These are phyloP conservation scores for Pichia terricola DNA, from an alignment of 1,139 yeast genomes.

Conservation along the genomic window DNA sequence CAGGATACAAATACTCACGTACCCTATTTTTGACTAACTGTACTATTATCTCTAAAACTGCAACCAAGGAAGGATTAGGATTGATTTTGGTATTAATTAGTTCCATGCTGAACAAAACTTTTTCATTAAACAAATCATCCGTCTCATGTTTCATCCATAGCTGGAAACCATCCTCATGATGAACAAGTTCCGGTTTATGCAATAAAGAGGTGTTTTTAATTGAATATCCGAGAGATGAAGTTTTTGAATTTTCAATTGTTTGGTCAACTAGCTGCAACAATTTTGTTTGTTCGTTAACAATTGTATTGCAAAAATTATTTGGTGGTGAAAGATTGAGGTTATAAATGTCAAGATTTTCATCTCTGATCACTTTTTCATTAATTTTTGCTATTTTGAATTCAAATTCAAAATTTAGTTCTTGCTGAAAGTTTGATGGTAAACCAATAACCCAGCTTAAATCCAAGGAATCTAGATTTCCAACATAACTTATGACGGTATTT, in stretches of 20 bases:
- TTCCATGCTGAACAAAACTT: conserved; percentile 36
- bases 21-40: conserved; percentile 35
- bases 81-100: conserved; percentile 24
- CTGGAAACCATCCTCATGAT: conserved; percentile 29
- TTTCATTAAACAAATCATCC: conserved; percentile 11
- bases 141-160: conserved; percentile 40
- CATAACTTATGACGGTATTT: conserved; percentile 27
- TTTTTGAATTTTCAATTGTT: conserved; percentile 16
- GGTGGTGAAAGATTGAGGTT: conserved; percentile 18
- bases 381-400: conserved; percentile 24
- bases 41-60: conserved; percentile 40
- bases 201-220: conserved; percentile 21
- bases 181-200: conserved; percentile 25
- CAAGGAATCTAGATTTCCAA: conserved; percentile 20
- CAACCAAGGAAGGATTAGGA: conserved; percentile 29
- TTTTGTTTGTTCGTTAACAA: conserved; percentile 19
- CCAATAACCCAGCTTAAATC: conserved; percentile 7
- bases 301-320: conserved; percentile 27
- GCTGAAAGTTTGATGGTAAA: neutral
- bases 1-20: conserved; percentile 35
- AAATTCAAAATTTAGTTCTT: conserved; percentile 30
- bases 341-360: conserved; percentile 10
- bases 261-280: conserved; percentile 20
- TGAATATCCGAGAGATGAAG: conserved; percentile 26
- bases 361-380: neutral